Percentiles rank a stretch among this genome's conserved stretches.
These are phyloP conservation scores for Hyaloscypha variabilis DNA, from an alignment of 495 filamentous ascomycete genomes.

Conservation along the genomic window DNA sequence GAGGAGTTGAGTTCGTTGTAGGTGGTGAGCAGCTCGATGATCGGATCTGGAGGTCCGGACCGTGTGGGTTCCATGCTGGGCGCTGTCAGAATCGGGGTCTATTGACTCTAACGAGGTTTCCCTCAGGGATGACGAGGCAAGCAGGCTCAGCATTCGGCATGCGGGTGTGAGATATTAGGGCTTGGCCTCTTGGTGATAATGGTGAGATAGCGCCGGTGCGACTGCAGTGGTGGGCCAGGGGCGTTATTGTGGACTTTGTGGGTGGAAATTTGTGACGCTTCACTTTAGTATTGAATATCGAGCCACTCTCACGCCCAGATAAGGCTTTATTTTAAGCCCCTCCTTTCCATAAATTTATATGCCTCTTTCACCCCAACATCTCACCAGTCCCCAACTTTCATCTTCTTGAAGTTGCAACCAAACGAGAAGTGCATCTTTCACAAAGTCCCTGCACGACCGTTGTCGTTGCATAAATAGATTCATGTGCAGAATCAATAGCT, in stretches of 20 bases:
- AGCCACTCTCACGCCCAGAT: too few relatives aligned
- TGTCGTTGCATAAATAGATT: not conserved
- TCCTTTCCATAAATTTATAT: too few relatives aligned
- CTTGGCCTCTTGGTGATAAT: not conserved
- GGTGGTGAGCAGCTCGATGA: constrained; percentile 58
- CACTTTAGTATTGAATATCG: too few relatives aligned
- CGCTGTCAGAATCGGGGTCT: not conserved
- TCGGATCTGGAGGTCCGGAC: constrained; percentile 9
- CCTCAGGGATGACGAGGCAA: not conserved
- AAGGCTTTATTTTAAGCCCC: too few relatives aligned
- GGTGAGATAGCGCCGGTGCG: too few relatives aligned
- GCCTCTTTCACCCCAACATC: not conserved
- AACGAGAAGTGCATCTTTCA: not conserved
- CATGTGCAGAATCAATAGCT: not conserved
- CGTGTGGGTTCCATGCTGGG: not conserved
- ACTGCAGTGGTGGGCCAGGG: too few relatives aligned
- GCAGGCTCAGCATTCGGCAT: not conserved
- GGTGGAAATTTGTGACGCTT: too few relatives aligned
- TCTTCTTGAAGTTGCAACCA: not conserved
- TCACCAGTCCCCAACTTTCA: not conserved
- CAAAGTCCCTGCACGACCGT: not conserved
- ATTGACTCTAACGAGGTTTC: not conserved
- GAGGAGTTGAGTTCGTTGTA: constrained; percentile 70
- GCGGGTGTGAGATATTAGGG: not conserved
- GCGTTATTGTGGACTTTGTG: too few relatives aligned